Percentiles rank a stretch among this genome's conserved stretches.
Evolutionary conservation across 139 green algal species (phyloP).

Genomic region (Medakamo hakoo): DNA sequence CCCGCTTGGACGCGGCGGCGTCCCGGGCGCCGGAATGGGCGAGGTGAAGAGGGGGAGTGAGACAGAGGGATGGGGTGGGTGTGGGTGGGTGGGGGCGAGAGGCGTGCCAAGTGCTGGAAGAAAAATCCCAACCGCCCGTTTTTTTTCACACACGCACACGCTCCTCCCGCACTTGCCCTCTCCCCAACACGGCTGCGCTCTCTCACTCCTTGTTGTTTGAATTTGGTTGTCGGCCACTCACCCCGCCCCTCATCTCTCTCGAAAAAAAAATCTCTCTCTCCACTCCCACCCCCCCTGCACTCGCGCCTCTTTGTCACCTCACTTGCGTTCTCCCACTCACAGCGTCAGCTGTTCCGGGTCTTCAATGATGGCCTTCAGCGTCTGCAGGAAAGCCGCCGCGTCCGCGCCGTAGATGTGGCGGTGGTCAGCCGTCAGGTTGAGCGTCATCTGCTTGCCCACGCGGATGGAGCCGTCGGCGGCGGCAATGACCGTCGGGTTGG

Average conservation of each 20-base stretch:
- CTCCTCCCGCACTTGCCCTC: no score
- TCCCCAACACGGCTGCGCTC: no score
- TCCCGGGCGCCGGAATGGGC: no score
- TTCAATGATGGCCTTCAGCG: conserved; percentile 80
- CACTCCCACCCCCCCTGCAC: neutral
- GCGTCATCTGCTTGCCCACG: conserved; percentile 81
- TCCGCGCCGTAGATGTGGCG: conserved; percentile 89
- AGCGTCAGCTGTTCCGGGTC: conserved; percentile 58
- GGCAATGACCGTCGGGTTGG: conserved; percentile 71
- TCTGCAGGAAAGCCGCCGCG: conserved; percentile 84
- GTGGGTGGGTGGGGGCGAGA: neutral
- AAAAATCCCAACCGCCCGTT: no score
- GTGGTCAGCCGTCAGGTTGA: conserved; percentile 96
- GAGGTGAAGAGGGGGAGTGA: no score
- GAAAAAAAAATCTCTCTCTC: neutral
- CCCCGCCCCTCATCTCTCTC: no score
- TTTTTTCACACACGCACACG: no score
- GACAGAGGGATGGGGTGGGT: neutral
- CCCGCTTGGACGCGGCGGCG: no score
- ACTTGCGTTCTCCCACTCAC: conserved; percentile 19
- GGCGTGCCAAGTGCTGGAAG: no score
- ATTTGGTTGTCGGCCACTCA: no score
- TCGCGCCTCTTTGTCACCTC: conserved; percentile 1
- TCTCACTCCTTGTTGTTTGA: no score
- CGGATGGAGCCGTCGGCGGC: conserved; percentile 69